These are phyloP conservation scores for Whalleya microplaca DNA, from an alignment of 2,329 filamentous ascomycete genomes.

Conservation along the genomic window DNA sequence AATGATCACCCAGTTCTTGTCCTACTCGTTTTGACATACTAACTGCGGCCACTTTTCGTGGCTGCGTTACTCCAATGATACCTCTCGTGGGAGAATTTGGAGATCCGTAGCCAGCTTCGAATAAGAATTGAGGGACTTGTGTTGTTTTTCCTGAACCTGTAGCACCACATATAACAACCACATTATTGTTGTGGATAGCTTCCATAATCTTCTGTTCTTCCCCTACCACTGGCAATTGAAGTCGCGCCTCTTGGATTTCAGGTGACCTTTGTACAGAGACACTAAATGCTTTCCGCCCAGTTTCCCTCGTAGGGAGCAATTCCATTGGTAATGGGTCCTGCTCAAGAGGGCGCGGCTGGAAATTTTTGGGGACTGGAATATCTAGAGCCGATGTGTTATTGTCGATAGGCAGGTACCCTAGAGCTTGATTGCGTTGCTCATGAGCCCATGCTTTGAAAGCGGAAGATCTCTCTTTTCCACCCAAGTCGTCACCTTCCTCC, in stretches of 20 bases:
- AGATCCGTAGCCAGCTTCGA: constrained; percentile 88
- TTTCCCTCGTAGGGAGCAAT: constrained; percentile 62
- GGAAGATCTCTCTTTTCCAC: constrained; percentile 49
- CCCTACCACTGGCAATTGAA: constrained; percentile 85
- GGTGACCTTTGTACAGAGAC: constrained; percentile 71
- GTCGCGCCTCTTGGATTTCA: constrained; percentile 76
- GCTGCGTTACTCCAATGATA: constrained; percentile 94
- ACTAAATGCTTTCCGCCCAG: constrained; percentile 73
- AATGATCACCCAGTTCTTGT: constrained; percentile 79
- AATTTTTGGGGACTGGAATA: constrained; percentile 63
- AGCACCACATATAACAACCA: constrained; percentile 89
- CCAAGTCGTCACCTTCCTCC: constrained; percentile 35
- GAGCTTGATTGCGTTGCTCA: constrained; percentile 79
- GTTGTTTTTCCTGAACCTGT: constrained; percentile 98
- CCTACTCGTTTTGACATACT: constrained; percentile 94
- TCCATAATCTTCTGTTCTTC: constrained; percentile 99
- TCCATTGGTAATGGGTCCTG: constrained; percentile 72
- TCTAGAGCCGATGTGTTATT: constrained; percentile 47
- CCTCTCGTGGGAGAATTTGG: constrained; percentile 79
- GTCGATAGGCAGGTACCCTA: constrained; percentile 64
- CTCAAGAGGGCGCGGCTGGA: constrained; percentile 69
- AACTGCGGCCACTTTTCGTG: constrained; percentile 89
- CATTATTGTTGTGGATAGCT: constrained; percentile 87
- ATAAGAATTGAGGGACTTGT: constrained; percentile 94
- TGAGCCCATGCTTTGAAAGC: constrained; percentile 96